Conservation (phyloP, 2,329 filamentous ascomycete species). For the Blastomyces parvus region DNA sequence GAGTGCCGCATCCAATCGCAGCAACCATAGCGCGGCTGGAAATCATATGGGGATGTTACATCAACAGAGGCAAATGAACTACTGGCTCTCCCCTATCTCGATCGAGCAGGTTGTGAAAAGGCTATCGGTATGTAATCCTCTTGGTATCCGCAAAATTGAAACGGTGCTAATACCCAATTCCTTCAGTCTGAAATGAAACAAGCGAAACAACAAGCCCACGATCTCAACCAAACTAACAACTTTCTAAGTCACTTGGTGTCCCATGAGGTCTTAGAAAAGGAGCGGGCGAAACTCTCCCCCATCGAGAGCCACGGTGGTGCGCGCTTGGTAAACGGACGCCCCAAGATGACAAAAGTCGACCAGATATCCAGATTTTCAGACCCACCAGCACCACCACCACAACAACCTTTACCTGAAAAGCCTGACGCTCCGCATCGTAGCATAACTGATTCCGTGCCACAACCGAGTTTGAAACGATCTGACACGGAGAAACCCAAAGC, state of each 20-base stretch:
- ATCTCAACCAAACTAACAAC: constrained; percentile 70
- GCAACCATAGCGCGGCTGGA: constrained; percentile 46
- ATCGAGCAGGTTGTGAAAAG: constrained; percentile 92
- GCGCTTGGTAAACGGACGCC: constrained; percentile 38
- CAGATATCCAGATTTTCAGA: constrained; percentile 80
- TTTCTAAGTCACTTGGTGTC: constrained; percentile 70
- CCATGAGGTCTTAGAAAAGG: constrained; percentile 52
- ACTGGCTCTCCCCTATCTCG: constrained; percentile 79
- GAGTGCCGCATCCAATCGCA: constrained; percentile 54
- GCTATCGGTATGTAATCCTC: constrained; percentile 51
- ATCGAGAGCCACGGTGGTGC: constrained; percentile 35
- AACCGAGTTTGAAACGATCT: constrained; percentile 57
- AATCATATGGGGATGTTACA: constrained; percentile 50
- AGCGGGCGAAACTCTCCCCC: constrained; percentile 40
- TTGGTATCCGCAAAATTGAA: background rate
- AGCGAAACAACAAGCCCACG: constrained; percentile 77
- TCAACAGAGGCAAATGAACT: constrained; percentile 67
- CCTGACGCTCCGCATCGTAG: constrained; percentile 54
- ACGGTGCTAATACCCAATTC: constrained; percentile 13
- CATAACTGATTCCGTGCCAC: constrained; percentile 37
- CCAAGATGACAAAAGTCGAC: constrained; percentile 52
- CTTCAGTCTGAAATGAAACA: constrained; percentile 76
- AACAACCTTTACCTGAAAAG: constrained; percentile 88
- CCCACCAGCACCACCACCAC: constrained; percentile 83
- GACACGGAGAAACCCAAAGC: constrained; percentile 64